A percentile compares a stretch with the other conserved stretches of the same genome.
Conservation (phyloP, 805 yeast genomes). For the Metschnikowia dekortorum region DNA sequence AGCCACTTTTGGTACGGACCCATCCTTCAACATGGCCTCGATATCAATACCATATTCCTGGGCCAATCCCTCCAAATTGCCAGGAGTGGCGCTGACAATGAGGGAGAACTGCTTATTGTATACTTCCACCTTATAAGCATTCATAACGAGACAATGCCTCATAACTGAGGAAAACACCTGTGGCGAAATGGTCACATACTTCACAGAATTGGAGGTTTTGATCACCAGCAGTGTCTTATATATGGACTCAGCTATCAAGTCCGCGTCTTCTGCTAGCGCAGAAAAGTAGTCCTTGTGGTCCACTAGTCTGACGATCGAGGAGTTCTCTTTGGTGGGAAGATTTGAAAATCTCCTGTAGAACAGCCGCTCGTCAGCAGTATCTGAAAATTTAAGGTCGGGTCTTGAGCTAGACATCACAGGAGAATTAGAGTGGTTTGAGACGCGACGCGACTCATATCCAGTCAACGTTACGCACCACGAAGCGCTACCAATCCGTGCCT, state of each 20-base stretch:
- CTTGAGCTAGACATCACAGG: slow-evolving; percentile 38
- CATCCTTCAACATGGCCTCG: slow-evolving; percentile 60
- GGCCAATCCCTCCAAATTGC: slow-evolving; percentile 61
- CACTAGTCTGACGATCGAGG: slow-evolving; percentile 60
- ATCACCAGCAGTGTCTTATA: slow-evolving; percentile 81
- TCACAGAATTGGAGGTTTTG: slow-evolving; percentile 49
- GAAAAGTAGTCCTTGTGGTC: slow-evolving; percentile 80
- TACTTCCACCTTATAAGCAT: slow-evolving; percentile 74
- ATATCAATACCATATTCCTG: slow-evolving; percentile 35
- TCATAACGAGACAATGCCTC: slow-evolving; percentile 61
- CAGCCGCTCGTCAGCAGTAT: slow-evolving; percentile 41
- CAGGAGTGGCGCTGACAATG: slow-evolving; percentile 74
- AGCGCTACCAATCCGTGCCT: not conserved
- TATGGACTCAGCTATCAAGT: slow-evolving; percentile 73
- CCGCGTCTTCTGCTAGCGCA: slow-evolving; percentile 70
- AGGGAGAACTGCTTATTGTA: slow-evolving; percentile 64
- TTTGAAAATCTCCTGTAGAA: slow-evolving; percentile 41
- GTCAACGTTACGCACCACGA: not conserved
- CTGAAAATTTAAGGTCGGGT: slow-evolving; percentile 41
- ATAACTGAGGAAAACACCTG: slow-evolving; percentile 68
- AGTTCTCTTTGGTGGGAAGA: slow-evolving; percentile 45
- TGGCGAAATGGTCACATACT: slow-evolving; percentile 72
- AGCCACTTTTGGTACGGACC: slow-evolving; percentile 38
- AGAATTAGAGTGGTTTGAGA: slow-evolving; percentile 1
- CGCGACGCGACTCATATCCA: slow-evolving; percentile 6